Conservation (phyloP, 164 flowering plant genomes). For the Nymphaea colorata region DNA sequence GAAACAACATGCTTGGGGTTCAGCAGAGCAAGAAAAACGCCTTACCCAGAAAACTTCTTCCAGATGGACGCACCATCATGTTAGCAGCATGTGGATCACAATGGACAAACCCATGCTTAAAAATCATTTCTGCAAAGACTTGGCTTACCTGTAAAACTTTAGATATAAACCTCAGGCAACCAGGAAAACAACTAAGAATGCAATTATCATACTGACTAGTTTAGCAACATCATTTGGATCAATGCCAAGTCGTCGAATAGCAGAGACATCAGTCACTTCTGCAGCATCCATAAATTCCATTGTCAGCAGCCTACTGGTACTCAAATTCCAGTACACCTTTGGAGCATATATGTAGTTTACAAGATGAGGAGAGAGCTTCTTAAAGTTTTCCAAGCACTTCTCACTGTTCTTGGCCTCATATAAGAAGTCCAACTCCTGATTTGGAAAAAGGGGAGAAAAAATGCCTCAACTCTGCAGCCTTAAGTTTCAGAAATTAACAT, state of each 20-base stretch:
- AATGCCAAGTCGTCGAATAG: slow-evolving; percentile 56
- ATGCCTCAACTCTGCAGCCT: too few relatives aligned
- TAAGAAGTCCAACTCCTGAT: slow-evolving; percentile 85
- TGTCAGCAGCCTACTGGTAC: slow-evolving; percentile 73
- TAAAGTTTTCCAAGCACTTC: slow-evolving; percentile 79
- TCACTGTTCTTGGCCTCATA: slow-evolving; percentile 84
- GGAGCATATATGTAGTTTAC: slow-evolving; percentile 82
- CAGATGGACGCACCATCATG: slow-evolving; percentile 67
- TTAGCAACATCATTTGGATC: slow-evolving; percentile 68
- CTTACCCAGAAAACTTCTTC: slow-evolving; percentile 51
- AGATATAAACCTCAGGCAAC: not conserved
- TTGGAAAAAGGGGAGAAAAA: not conserved
- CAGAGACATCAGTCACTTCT: slow-evolving; percentile 58
- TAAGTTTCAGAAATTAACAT: too few relatives aligned
- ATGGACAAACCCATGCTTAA: slow-evolving; percentile 95
- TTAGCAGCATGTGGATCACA: slow-evolving; percentile 99
- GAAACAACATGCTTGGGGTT: too few relatives aligned
- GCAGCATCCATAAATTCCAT: slow-evolving; percentile 95
- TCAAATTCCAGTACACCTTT: slow-evolving; percentile 67
- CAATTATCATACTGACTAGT: slow-evolving; percentile 37
- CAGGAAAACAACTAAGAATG: not conserved
- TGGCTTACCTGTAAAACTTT: slow-evolving; percentile 50
- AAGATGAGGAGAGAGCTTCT: slow-evolving; percentile 75
- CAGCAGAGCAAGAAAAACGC: too few relatives aligned
- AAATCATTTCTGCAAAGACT: slow-evolving; percentile 95